Conservation (phyloP, 805 yeast species). For the Barnettozyma pratensis region DNA sequence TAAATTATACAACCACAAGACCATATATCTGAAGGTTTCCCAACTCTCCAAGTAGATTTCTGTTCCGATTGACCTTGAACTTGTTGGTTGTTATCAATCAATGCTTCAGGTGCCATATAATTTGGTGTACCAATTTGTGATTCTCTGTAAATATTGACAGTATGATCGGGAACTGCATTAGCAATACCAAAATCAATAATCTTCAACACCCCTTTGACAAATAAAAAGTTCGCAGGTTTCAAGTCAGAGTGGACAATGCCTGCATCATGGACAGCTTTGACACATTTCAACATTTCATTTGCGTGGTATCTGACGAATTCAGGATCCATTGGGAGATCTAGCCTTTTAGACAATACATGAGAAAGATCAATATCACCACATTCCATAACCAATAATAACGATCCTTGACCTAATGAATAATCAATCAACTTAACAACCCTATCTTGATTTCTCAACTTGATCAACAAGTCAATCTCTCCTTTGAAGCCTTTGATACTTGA, state of each 20-base stretch:
- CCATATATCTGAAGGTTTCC: slow-evolving; percentile 96
- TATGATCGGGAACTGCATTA: slow-evolving; percentile 90
- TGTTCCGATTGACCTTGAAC: slow-evolving; percentile 14
- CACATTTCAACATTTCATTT: slow-evolving; percentile 74
- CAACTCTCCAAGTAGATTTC: slow-evolving; percentile 60
- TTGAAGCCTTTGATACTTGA: slow-evolving; percentile 71
- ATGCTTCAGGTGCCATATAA: slow-evolving; percentile 97
- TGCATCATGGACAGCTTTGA: slow-evolving; percentile 78
- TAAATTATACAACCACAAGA: slow-evolving; percentile 94
- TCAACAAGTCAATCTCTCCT: slow-evolving; percentile 80
- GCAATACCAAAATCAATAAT: slow-evolving; percentile 95
- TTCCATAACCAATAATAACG: slow-evolving; percentile 80
- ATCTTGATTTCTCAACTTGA: slow-evolving; percentile 50
- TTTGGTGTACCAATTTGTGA: slow-evolving; percentile 93
- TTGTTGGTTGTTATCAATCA: slow-evolving; percentile 50
- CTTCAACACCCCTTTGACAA: slow-evolving; percentile 79
- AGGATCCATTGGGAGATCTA: slow-evolving; percentile 49
- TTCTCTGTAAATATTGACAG: slow-evolving; percentile 84
- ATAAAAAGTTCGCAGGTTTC: slow-evolving; percentile 66
- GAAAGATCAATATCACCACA: slow-evolving; percentile 92
- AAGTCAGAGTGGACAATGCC: slow-evolving; percentile 84
- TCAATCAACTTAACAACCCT: slow-evolving; percentile 80
- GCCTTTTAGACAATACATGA: slow-evolving; percentile 60
- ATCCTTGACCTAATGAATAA: slow-evolving; percentile 59
- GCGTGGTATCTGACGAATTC: slow-evolving; percentile 79